phyloP scores from a whole-genome alignment of 2,329 filamentous ascomycete species.

The Ascochyta fabae region DNA sequence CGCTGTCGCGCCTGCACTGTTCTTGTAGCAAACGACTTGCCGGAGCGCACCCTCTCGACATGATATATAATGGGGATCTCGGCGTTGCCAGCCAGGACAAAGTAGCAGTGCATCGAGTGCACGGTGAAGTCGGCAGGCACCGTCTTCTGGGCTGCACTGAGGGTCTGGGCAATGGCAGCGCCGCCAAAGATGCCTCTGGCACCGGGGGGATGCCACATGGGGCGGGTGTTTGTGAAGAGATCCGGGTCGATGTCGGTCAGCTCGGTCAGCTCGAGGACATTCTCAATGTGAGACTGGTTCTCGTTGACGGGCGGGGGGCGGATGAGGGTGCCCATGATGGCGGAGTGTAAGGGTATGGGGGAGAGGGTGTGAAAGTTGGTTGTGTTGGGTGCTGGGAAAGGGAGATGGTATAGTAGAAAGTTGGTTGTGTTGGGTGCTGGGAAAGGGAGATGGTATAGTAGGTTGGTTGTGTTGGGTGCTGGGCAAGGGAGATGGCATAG shows the following conservation, averaged over 20 bases:
- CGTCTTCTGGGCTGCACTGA: slow-evolving; percentile 86
- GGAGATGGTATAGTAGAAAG: too few species aligned
- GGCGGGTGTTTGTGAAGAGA: slow-evolving; percentile 92
- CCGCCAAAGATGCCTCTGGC: slow-evolving; percentile 94
- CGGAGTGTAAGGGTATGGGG: not conserved
- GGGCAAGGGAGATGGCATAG: not conserved
- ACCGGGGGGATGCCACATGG: slow-evolving; percentile 88
- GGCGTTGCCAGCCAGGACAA: slow-evolving; percentile 86
- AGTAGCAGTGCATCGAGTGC: slow-evolving; percentile 99
- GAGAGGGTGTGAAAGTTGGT: not conserved
- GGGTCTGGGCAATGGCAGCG: slow-evolving; percentile 88
- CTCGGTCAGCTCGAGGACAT: slow-evolving; percentile 84
- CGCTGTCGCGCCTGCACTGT: slow-evolving; percentile 95
- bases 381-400: too few species aligned
- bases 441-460: too few species aligned
- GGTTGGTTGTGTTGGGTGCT: not conserved
- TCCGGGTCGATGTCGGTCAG: slow-evolving; percentile 78
- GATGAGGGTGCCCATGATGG: slow-evolving; percentile 66
- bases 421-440: too few species aligned
- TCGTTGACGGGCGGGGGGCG: slow-evolving; percentile 75
- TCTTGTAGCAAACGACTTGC: slow-evolving; percentile 85
- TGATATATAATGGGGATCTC: slow-evolving; percentile 91
- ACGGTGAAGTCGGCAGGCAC: slow-evolving; percentile 80
- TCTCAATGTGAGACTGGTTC: slow-evolving; percentile 82
- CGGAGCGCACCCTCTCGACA: slow-evolving; percentile 91